These are phyloP conservation scores for Rhazya stricta DNA, from an alignment of 257 asterid species.

Conservation along the genomic window DNA sequence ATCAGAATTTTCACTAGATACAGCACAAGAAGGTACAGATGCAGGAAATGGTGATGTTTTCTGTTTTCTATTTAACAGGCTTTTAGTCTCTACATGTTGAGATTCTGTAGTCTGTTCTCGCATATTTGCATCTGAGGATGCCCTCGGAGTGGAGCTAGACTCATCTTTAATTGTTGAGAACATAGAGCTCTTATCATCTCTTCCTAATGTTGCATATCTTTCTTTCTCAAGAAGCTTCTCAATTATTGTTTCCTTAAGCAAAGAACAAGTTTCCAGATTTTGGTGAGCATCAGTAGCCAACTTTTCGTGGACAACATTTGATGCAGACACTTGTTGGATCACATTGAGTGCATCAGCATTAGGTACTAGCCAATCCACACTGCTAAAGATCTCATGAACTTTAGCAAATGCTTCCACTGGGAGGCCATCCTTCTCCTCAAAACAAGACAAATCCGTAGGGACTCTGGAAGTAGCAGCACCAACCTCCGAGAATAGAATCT, in stretches of 20 bases:
- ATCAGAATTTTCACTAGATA: slow-evolving; percentile 3
- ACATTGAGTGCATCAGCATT: slow-evolving; percentile 60
- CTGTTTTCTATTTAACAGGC: slow-evolving; percentile 21
- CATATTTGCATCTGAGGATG: slow-evolving; percentile 30
- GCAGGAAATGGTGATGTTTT: slow-evolving; percentile 19
- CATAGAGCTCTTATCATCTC: slow-evolving; percentile 28
- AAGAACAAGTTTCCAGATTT: slow-evolving; percentile 14
- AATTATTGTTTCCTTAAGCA: slow-evolving; percentile 12
- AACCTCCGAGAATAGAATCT: slow-evolving; percentile 94
- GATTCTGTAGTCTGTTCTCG: slow-evolving; percentile 27
- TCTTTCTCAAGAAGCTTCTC: slow-evolving; percentile 37
- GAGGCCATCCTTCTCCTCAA: slow-evolving; percentile 94
- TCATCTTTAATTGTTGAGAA: slow-evolving; percentile 27
- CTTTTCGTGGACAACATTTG: slow-evolving; percentile 37
- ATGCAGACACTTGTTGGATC: slow-evolving; percentile 47
- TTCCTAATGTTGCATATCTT: slow-evolving; percentile 33
- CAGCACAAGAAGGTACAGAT: slow-evolving; percentile 21
- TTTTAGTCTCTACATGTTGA: slow-evolving; percentile 24
- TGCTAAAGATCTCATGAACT: slow-evolving; percentile 78
- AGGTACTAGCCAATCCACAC: slow-evolving; percentile 81
- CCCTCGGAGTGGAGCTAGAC: slow-evolving; percentile 24
- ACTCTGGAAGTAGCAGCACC: slow-evolving; percentile 60
- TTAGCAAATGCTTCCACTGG: slow-evolving; percentile 93
- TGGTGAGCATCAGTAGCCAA: slow-evolving; percentile 33
- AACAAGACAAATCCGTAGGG: slow-evolving; percentile 62